Conservation (phyloP, 2,329 filamentous ascomycete genomes). For the Alternaria gaisen region DNA sequence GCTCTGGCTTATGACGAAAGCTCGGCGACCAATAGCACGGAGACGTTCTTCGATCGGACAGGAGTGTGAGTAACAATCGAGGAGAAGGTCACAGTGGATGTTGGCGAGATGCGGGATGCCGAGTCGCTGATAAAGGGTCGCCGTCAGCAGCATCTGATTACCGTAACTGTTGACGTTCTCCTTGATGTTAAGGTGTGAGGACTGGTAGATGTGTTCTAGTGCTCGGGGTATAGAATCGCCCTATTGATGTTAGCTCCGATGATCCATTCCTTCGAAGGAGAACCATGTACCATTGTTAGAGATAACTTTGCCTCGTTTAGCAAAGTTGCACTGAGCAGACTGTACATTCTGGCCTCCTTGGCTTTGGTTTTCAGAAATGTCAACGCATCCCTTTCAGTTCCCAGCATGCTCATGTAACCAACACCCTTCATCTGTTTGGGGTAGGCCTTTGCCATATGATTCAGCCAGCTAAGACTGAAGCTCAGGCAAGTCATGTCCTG, state of each 20-base stretch:
- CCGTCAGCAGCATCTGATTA: slow-evolving; percentile 75
- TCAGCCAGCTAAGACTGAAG: slow-evolving; percentile 94
- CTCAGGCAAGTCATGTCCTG: slow-evolving; percentile 92
- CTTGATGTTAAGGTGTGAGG: slow-evolving; percentile 81
- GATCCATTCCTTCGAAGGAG: not conserved
- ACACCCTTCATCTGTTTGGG: slow-evolving; percentile 76
- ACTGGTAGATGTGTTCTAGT: slow-evolving; percentile 81
- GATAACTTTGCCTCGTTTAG: slow-evolving; percentile 85
- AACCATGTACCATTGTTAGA: slow-evolving; percentile 72
- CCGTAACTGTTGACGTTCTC: slow-evolving; percentile 79
- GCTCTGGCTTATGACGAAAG: slow-evolving; percentile 69
- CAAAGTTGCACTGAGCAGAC: slow-evolving; percentile 81
- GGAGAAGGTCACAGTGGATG: slow-evolving; percentile 75
- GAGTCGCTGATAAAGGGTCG: slow-evolving; percentile 78
- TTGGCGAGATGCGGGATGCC: slow-evolving; percentile 68
- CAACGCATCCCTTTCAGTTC: slow-evolving; percentile 81
- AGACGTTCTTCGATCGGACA: slow-evolving; percentile 80
- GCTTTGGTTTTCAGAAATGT: slow-evolving; percentile 86
- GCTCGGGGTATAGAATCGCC: slow-evolving; percentile 67
- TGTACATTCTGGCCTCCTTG: slow-evolving; percentile 86
- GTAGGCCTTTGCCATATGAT: slow-evolving; percentile 89
- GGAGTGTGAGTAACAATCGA: slow-evolving; percentile 73
- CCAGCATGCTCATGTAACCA: slow-evolving; percentile 76
- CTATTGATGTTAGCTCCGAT: slow-evolving; percentile 42
- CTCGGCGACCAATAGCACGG: slow-evolving; percentile 75